Base-by-base conservation (phyloP, 306 rosid species). In the Begonia peltatifolia region DNA sequence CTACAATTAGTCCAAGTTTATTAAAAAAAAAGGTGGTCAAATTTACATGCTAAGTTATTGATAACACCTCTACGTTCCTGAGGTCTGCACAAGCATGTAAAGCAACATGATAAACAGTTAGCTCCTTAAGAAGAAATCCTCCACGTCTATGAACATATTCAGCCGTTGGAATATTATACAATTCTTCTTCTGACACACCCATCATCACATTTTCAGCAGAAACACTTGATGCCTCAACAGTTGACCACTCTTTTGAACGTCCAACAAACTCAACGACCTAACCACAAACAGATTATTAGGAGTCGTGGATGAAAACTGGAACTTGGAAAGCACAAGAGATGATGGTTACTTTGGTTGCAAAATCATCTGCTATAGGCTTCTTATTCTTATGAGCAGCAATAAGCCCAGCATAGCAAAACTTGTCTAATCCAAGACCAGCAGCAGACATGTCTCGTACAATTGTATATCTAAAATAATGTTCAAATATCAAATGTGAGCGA, bases 401-500 rank as follows among this genome's bases (percentile, higher is more conserved):
- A 63, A 90, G 94, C 52, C 93, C 99, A 12, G 93, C 79, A 52
- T 90, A 90, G 70, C 94, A 90, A 69, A 66, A 90, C 74, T 79
- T 81, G 76, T 86, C 83, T 69, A 86, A 71, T 61, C 94, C 99
- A 60, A 90, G 86, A 65, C 99, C 99, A 61, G 95, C 95, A 59
- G 99, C 82, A 58, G 87, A 83, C 95, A 86, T 90, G 74, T 90
- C 99, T 51, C 93, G 94, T 43, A 86, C 87, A 75, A 86, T 81
- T 35, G 95, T 81, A 73, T 76, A 73, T 80, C 95, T 90, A 72
- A n/a, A 76, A 54, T 61, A 66, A 50, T n/a, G 56, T 46, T 11
- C 11, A 48, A 48, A 16, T 4, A 59, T 50, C 54, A 15, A 59
- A 18, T 47, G 36, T 5, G 38, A 30, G 38, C 38, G 9, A 30